Conservation (phyloP, 352 stramenopile genomes). For the Phytophthora citricola region DNA sequence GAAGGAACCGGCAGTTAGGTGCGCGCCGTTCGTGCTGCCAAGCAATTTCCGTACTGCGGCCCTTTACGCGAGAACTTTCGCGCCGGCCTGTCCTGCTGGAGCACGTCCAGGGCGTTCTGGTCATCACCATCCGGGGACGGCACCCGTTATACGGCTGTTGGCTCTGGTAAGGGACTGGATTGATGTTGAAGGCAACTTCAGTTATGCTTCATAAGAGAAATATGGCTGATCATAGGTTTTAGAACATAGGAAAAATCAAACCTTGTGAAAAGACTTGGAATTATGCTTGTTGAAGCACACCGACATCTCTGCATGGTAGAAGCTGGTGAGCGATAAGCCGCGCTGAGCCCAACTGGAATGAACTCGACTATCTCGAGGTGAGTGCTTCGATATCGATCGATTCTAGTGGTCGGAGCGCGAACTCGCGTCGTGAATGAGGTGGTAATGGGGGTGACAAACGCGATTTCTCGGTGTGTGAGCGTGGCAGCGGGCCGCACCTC, state of each 20-base stretch:
- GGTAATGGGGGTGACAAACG: constrained; percentile 4
- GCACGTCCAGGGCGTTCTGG: constrained; percentile 14
- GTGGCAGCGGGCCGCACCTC: constrained; percentile 3
- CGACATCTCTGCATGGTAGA: background rate
- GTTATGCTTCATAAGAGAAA: constrained; percentile 1
- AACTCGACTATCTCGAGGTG: constrained; percentile 1
- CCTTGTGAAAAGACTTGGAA: background rate
- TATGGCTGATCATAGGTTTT: background rate
- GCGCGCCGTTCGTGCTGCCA: background rate
- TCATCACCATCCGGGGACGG: constrained; percentile 24
- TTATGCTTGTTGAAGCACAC: background rate
- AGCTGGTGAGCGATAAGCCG: constrained; percentile 1
- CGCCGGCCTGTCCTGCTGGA: constrained; percentile 18
- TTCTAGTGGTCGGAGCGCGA: constrained; percentile 10
- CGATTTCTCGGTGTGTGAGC: constrained; percentile 9
- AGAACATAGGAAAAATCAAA: background rate
- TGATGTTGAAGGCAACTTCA: constrained; percentile 15
- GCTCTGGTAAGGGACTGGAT: constrained; percentile 3
- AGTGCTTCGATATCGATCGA: constrained; percentile 5
- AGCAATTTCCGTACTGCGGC: constrained; percentile 23
- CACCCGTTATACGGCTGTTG: constrained; percentile 16
- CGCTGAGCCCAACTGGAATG: constrained; percentile 11
- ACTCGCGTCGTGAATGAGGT: constrained; percentile 9
- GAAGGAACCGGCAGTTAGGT: constrained; percentile 15
- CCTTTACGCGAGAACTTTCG: constrained; percentile 11